Conservation (phyloP, 352 stramenopile genomes). For the Phytophthora ohioensis region DNA sequence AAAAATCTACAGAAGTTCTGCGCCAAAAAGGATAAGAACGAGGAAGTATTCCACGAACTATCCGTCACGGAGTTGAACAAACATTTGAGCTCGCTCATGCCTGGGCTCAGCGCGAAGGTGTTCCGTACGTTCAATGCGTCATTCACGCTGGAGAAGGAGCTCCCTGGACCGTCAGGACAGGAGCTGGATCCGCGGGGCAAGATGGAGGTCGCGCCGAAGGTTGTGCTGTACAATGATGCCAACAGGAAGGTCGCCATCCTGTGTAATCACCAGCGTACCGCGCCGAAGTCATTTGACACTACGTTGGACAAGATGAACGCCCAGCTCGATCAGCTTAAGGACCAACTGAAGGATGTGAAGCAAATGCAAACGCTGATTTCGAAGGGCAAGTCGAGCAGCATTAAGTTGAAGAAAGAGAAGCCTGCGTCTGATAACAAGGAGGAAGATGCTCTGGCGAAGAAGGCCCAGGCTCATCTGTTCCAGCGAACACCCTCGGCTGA, state of each 20-base stretch:
- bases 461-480: slow-evolving; percentile 96
- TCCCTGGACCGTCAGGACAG: slow-evolving; percentile 63
- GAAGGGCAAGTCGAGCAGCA: slow-evolving; percentile 88
- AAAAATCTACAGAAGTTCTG: slow-evolving; percentile 98
- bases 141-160: slow-evolving; percentile 98
- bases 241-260: slow-evolving; percentile 99
- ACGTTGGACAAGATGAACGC: slow-evolving; percentile 95
- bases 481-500: slow-evolving; percentile 90
- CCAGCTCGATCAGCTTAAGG: slow-evolving; percentile 93
- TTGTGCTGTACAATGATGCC: slow-evolving; percentile 99
- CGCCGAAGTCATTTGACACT: slow-evolving; percentile 97
- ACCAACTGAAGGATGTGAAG: slow-evolving; percentile 96
- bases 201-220: slow-evolving; percentile 89
- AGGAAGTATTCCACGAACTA: slow-evolving; percentile 99
- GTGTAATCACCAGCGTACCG: slow-evolving; percentile 99
- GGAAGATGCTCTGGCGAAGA: slow-evolving; percentile 89
- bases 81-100: slow-evolving; percentile 99
- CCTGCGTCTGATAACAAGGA: slow-evolving; percentile 84
- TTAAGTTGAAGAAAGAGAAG: slow-evolving; percentile 93
- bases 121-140: slow-evolving; percentile 99
- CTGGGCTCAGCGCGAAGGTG: slow-evolving; percentile 99
- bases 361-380: slow-evolving; percentile 91
- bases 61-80: slow-evolving; percentile 97
- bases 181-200: slow-evolving; percentile 66
- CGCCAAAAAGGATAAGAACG: slow-evolving; percentile 94